These are phyloP conservation scores for Myxozyma vanderwaltii DNA, from an alignment of 805 yeast genomes.

Conservation along the genomic window DNA sequence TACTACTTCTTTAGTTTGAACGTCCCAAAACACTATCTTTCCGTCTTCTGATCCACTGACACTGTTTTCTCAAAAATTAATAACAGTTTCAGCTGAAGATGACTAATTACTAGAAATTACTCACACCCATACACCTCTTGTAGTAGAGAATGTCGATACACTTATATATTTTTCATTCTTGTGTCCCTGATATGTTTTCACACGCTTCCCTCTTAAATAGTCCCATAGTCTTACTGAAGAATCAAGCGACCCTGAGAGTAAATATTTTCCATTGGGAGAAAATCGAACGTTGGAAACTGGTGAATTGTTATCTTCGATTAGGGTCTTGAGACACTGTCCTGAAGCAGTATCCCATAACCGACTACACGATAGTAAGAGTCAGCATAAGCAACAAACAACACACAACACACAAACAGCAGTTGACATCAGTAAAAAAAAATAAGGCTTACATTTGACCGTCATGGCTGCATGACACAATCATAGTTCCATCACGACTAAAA, in stretches of 20 bases:
- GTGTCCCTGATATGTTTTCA: slow-evolving; percentile 60
- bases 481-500: slow-evolving; percentile 74
- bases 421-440: too few relatives aligned
- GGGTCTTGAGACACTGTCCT: slow-evolving; percentile 89
- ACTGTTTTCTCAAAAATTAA: neutral
- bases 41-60: slow-evolving; percentile 65
- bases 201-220: slow-evolving; percentile 75
- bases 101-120: neutral
- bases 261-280: slow-evolving; percentile 82
- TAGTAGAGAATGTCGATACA: slow-evolving; percentile 54
- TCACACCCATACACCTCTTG: slow-evolving; percentile 46
- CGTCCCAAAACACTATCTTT: slow-evolving; percentile 63
- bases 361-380: neutral
- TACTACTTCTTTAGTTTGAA: slow-evolving; percentile 58
- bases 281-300: slow-evolving; percentile 76
- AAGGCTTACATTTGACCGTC: slow-evolving; percentile 72
- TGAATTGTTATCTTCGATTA: slow-evolving; percentile 71
- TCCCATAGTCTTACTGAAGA: slow-evolving; percentile 86
- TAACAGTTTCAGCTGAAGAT: neutral
- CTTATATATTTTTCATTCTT: slow-evolving; percentile 53
- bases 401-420: too few relatives aligned
- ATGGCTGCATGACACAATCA: slow-evolving; percentile 81
- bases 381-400: too few relatives aligned
- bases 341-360: slow-evolving; percentile 83
- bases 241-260: slow-evolving; percentile 78